Conservation (phyloP, 2,329 filamentous ascomycete species). For the Aureobasidium melanogenum region DNA sequence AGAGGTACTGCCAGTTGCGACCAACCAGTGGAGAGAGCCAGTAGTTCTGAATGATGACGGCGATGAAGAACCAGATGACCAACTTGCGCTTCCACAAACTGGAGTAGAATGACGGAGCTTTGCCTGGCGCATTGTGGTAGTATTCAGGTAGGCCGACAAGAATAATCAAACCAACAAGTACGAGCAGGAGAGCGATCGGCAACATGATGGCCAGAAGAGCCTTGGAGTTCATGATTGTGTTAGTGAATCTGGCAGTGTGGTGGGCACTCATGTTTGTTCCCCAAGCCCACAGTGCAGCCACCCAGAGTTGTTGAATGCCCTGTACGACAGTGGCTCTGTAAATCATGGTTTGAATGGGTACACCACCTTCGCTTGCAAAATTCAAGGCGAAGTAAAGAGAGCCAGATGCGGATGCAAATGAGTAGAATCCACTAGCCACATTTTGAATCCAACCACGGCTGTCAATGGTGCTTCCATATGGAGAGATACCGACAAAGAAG, state of each 20-base stretch:
- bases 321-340: conserved; percentile 58
- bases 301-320: conserved; percentile 58
- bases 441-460: conserved; percentile 49
- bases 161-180: conserved; percentile 45
- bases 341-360: conserved; percentile 55
- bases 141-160: conserved; percentile 55
- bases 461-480: conserved; percentile 36
- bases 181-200: conserved; percentile 50
- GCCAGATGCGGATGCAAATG: conserved; percentile 53
- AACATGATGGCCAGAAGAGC: conserved; percentile 43
- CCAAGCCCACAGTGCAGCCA: conserved; percentile 60
- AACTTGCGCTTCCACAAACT: conserved; percentile 55
- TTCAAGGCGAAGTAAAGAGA: conserved; percentile 59
- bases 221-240: conserved; percentile 16
- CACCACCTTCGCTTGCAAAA: conserved; percentile 46
- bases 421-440: conserved; percentile 52
- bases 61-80: conserved; percentile 57
- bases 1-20: conserved; percentile 58
- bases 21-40: conserved; percentile 58
- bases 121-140: conserved; percentile 55
- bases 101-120: conserved; percentile 57
- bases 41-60: conserved; percentile 57
- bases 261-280: conserved; percentile 40
- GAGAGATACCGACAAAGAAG: conserved; percentile 52
- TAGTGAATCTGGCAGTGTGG: conserved; percentile 26